A percentile compares a stretch with the other conserved stretches of the same genome.
Evolutionary conservation across 2,329 filamentous ascomycete genomes (phyloP).

Genomic region (Aureobasidium sp.): DNA sequence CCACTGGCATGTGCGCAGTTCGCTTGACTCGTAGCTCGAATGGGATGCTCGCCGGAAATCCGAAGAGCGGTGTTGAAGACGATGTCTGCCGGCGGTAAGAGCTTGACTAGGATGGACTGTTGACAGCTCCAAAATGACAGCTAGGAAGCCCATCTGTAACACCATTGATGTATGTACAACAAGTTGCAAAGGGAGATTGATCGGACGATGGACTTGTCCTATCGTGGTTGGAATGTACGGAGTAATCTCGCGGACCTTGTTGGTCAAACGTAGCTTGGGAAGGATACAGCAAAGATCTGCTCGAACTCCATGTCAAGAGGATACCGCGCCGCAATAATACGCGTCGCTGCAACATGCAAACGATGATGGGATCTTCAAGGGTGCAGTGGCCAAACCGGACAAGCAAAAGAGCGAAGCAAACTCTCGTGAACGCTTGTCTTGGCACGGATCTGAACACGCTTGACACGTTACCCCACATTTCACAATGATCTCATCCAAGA

Average conservation of each 20-base stretch:
- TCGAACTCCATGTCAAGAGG: background rate
- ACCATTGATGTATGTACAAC: background rate
- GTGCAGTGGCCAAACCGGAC: background rate
- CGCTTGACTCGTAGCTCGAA: background rate
- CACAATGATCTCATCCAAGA: conserved; percentile 5
- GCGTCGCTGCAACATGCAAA: background rate
- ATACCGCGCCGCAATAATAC: background rate
- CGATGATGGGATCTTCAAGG: background rate
- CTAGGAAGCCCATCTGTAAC: background rate
- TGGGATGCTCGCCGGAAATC: background rate
- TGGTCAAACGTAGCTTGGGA: background rate
- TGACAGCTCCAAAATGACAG: background rate
- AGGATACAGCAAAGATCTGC: background rate
- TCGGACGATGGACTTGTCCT: background rate
- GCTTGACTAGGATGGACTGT: background rate
- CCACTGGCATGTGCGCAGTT: background rate
- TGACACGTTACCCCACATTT: background rate
- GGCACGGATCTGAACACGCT: background rate
- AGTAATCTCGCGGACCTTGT: background rate
- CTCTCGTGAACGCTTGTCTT: background rate
- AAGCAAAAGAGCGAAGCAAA: background rate
- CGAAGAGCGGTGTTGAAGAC: background rate
- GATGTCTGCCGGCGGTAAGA: background rate
- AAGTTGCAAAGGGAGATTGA: background rate
- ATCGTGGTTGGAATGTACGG: background rate